These are phyloP conservation scores for Rutidosis leptorrhynchoides DNA, from an alignment of 129 eudicot species.

Conservation along the genomic window DNA sequence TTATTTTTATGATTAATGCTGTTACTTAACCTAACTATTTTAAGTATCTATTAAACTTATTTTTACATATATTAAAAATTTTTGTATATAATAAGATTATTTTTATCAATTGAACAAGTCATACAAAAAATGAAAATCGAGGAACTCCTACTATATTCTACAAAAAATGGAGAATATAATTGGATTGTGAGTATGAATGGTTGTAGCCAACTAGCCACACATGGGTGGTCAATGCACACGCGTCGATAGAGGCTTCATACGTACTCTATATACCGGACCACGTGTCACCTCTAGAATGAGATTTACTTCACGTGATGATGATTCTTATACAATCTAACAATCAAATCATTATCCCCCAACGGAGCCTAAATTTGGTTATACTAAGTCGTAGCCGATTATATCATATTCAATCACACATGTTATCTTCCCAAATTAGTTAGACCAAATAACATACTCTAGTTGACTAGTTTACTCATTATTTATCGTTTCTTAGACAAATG, in stretches of 20 bases:
- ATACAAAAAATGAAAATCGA: no score
- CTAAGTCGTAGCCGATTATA: neutral
- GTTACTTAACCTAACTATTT: no score
- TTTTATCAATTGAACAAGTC: no score
- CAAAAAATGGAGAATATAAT: neutral
- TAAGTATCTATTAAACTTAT: no score
- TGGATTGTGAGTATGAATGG: neutral
- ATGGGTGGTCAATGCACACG: conserved; percentile 5
- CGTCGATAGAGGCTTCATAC: conserved; percentile 5
- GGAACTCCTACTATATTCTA: no score
- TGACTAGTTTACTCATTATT: no score
- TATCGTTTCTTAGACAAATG: no score
- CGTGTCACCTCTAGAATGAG: neutral
- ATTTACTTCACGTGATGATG: neutral
- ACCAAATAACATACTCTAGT: no score
- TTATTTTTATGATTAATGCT: no score
- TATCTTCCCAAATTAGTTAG: neutral
- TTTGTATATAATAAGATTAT: no score
- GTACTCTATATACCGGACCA: neutral
- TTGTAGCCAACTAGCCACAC: neutral
- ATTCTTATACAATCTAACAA: neutral
- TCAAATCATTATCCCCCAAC: neutral
- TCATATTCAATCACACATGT: neutral
- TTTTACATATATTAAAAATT: no score
- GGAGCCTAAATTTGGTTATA: neutral